phyloP scores from a whole-genome alignment of 2,329 filamentous ascomycete genomes.

The Phaeosphaeria sp. region DNA sequence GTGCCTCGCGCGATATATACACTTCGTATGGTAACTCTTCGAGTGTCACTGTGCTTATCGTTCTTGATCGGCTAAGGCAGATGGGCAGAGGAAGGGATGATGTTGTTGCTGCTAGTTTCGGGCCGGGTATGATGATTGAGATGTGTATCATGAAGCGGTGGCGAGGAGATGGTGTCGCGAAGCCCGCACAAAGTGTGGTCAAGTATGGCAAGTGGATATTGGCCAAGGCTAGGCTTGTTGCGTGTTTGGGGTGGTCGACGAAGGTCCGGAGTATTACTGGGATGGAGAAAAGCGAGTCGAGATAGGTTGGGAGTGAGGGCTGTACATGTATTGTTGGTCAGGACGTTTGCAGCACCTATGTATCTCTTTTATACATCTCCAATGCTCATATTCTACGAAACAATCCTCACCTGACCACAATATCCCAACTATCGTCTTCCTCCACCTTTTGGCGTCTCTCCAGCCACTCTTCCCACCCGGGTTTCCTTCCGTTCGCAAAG shows the following conservation, averaged over 20 bases:
- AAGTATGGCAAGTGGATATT: background rate
- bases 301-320: background rate
- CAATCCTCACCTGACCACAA: background rate
- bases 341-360: too few relatives aligned
- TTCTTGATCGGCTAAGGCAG: slow-evolving; percentile 65
- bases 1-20: slow-evolving; percentile 73
- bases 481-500: slow-evolving; percentile 4
- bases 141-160: slow-evolving; percentile 68
- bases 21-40: slow-evolving; percentile 73
- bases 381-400: too few relatives aligned
- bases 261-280: background rate
- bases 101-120: slow-evolving; percentile 72
- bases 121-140: slow-evolving; percentile 72
- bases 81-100: slow-evolving; percentile 58
- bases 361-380: too few relatives aligned
- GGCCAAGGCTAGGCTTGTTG: background rate
- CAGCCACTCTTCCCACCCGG: slow-evolving; percentile 22
- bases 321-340: background rate
- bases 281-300: background rate
- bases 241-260: background rate
- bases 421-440: background rate
- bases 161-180: slow-evolving; percentile 1
- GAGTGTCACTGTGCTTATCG: slow-evolving; percentile 70
- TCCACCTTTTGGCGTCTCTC: background rate
- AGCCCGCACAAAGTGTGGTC: background rate